Conservation (phyloP, 2,329 filamentous ascomycete species). For the Colletotrichum sp. region DNA sequence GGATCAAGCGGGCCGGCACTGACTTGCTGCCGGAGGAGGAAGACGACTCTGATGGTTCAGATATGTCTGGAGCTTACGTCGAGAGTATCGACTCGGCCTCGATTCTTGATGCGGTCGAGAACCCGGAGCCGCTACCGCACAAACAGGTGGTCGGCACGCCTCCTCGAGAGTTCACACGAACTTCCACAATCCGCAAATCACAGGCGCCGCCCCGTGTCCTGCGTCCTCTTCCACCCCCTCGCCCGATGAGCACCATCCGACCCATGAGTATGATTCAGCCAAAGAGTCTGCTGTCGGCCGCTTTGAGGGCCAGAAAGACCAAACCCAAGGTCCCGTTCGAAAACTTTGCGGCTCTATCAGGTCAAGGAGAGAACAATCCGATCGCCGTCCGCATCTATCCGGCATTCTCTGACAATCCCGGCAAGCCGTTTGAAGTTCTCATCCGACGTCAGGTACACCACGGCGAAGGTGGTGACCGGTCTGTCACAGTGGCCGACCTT, state of each 20-base stretch:
- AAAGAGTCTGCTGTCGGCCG: constrained; percentile 73
- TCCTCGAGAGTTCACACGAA: constrained; percentile 62
- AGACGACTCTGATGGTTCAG: constrained; percentile 65
- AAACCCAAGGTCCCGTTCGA: constrained; percentile 76
- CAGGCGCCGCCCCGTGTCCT: constrained; percentile 63
- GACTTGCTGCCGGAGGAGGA: constrained; percentile 62
- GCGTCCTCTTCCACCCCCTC: constrained; percentile 72
- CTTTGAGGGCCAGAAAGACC: constrained; percentile 74
- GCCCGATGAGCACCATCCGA: constrained; percentile 67
- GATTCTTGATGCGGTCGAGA: constrained; percentile 69
- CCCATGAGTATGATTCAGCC: constrained; percentile 72
- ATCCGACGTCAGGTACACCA: constrained; percentile 73
- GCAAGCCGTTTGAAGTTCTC: constrained; percentile 72
- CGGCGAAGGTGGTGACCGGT: constrained; percentile 64
- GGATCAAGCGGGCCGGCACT: constrained; percentile 50
- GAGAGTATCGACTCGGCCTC: constrained; percentile 74
- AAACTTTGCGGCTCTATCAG: constrained; percentile 76
- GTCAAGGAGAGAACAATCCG: constrained; percentile 78
- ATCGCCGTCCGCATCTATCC: constrained; percentile 79
- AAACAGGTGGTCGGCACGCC: constrained; percentile 68
- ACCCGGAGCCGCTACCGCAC: constrained; percentile 58
- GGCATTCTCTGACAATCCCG: constrained; percentile 69
- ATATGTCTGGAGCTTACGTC: constrained; percentile 68
- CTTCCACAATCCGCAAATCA: constrained; percentile 69
- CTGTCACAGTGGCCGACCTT: constrained; percentile 78